These are phyloP conservation scores for Eimeria maxima DNA, from an alignment of 169 alveolate genomes.

Conservation along the genomic window DNA sequence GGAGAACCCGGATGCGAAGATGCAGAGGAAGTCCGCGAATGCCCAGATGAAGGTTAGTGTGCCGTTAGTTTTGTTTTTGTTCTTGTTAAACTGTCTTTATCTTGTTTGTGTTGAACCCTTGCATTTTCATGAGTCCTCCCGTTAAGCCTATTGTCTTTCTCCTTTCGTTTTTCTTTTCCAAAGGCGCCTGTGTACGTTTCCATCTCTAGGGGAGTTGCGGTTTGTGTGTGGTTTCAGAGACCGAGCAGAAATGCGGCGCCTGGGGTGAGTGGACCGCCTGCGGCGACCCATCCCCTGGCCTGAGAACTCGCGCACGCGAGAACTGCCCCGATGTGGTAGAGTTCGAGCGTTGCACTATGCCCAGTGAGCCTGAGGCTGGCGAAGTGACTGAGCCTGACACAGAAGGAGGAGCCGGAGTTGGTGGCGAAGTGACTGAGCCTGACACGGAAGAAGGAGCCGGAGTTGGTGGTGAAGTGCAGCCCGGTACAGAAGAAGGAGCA, in stretches of 20 bases:
- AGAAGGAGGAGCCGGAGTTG: not conserved
- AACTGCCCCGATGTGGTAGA: slow-evolving; percentile 27
- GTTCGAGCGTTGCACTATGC: slow-evolving; percentile 58
- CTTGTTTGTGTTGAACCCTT: not conserved
- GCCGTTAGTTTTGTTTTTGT: not conserved
- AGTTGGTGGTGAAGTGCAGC: not conserved
- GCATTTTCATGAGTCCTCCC: not conserved
- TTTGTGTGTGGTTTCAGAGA: not conserved
- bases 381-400: not conserved
- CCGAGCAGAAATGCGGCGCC: slow-evolving; percentile 58
- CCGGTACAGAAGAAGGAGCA: not conserved
- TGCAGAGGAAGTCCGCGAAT: slow-evolving; percentile 66
- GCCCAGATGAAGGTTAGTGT: slow-evolving; percentile 50
- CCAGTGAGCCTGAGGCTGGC: not conserved
- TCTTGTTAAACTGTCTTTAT: not conserved
- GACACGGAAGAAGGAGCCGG: not conserved
- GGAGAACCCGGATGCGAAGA: slow-evolving; percentile 60
- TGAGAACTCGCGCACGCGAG: not conserved
- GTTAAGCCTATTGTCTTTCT: not conserved
- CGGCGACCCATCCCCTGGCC: slow-evolving; percentile 38
- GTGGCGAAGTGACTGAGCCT: not conserved
- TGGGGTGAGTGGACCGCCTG: slow-evolving; percentile 63
- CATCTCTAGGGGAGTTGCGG: too few relatives aligned
- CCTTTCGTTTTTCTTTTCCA: not conserved
- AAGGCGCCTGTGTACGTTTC: not conserved